Evolutionary conservation across 805 yeast species (phyloP), one percentile per base, ranked within the genome.

Genomic region (Starmerella geochares): DNA sequence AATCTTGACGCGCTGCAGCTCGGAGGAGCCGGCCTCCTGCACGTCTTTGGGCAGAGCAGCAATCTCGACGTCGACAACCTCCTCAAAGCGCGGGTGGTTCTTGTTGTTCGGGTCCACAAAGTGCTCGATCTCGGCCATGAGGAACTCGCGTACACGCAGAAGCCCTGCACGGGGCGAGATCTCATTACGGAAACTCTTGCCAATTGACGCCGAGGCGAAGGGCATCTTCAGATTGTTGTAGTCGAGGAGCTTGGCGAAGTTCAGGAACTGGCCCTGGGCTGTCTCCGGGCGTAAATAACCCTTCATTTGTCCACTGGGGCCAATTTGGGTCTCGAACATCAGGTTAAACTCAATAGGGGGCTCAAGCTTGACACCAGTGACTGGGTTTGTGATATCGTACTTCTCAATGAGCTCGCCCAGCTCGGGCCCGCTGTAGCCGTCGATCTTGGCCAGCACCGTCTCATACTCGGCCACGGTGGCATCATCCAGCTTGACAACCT

Each of bases 121-220:
- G 71, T 92, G 98, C 73, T 92, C 99, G 65, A 92, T 88, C 76
- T 92, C 99, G 52, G 97, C 99, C 98, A 92, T 92, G 66, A 92
- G 74, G 68, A 92, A 92, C 74, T 92, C 99, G 71, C 99, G 86
- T 51, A 94, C 98, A 72, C 99, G 83, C 67, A 92, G 76, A 60
- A 92, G 75, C 61, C 99, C 99, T 24, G 97, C 85, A 70, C 98
- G 82, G 61, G 99, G 99, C 44, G 96, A 86, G 63, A 92, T 92
- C 74, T 92, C 99, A 70, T 92, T 92, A 75, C 99, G 84, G 77
- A 92, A 92, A 13, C 97, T 88, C 71, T 92, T 92, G 66, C 99
- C 99, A 64, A 92, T 86, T 33, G 96, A 84, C 47, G 98, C 98
- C 56, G 96, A 86, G n/a, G 99, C 99, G 69, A 92, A 92, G 52